Evolutionary conservation across 805 yeast genomes (phyloP).

Genomic region (Sugiyamaella smithiae): DNA sequence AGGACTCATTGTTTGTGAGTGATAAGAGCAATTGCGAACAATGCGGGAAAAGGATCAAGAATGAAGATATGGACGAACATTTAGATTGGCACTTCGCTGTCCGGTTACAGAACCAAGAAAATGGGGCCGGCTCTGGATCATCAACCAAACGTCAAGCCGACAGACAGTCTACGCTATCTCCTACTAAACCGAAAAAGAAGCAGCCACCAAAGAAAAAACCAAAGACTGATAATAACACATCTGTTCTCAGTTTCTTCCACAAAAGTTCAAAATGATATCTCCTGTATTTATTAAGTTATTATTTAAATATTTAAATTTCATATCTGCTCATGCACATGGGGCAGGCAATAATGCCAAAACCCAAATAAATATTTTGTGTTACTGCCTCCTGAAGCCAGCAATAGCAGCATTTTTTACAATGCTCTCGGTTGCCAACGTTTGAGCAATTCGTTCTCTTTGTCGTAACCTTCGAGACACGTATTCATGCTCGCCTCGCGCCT

Average conservation of each 20-base stretch:
- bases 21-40: conserved; percentile 26
- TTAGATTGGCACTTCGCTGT: conserved; percentile 42
- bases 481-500: conserved; percentile 59
- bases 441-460: conserved; percentile 58
- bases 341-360: conserved; percentile 1
- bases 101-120: conserved; percentile 24
- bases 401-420: conserved; percentile 24
- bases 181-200: neutral
- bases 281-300: conserved; percentile 3
- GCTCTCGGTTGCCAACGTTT: conserved; percentile 53
- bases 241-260: conserved; percentile 7
- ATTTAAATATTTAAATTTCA: no score
- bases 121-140: neutral
- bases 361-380: neutral
- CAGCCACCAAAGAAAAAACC: neutral
- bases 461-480: conserved; percentile 59
- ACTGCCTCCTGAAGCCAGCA: neutral
- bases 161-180: neutral
- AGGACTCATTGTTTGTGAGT: conserved; percentile 17
- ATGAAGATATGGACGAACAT: conserved; percentile 32
- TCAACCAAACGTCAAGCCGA: no score
- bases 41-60: conserved; percentile 28
- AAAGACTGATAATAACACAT: conserved; percentile 1
- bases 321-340: no score
- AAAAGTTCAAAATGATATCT: neutral